Percentiles rank a stretch among this genome's conserved stretches.
Conservation (phyloP, 208 protist species). For the Porcisia deanei region DNA sequence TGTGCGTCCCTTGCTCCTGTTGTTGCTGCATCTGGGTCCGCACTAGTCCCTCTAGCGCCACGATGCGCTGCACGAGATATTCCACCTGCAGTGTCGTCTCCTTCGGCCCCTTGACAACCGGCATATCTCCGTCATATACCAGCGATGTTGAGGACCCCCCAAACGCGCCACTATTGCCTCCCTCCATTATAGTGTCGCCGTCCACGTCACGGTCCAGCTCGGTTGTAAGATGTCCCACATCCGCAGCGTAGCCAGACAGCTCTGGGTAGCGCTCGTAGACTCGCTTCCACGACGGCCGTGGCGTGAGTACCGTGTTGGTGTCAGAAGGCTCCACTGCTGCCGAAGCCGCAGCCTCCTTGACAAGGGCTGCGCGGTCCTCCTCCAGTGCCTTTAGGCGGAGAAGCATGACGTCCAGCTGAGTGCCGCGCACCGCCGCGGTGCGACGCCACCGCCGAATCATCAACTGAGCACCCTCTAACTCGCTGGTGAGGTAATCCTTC, state of each 20-base stretch:
- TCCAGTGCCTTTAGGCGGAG: conserved; percentile 53
- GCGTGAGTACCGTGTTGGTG: conserved; percentile 48
- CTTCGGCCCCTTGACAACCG: conserved; percentile 41
- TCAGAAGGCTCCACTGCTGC: neutral
- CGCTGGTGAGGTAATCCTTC: conserved; percentile 64
- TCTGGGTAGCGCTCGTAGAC: conserved; percentile 45
- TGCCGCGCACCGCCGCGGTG: conserved; percentile 73
- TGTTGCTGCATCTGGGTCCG: conserved; percentile 11
- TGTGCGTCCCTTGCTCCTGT: neutral
- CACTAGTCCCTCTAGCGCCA: conserved; percentile 37
- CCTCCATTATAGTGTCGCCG: neutral
- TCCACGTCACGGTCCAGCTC: conserved; percentile 7
- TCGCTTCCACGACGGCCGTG: conserved; percentile 67
- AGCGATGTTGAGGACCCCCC: neutral
- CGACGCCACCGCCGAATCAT: conserved; percentile 65
- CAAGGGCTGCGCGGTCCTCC: conserved; percentile 34
- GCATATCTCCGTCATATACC: neutral
- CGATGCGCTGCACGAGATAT: conserved; percentile 65
- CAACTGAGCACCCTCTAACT: conserved; percentile 53
- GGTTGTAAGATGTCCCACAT: conserved; percentile 22
- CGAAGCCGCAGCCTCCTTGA: conserved; percentile 4
- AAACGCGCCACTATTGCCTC: neutral
- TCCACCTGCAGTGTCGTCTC: conserved; percentile 67
- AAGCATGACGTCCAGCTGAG: conserved; percentile 77
- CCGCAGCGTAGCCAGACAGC: conserved; percentile 34